Evolutionary conservation across 2,329 filamentous ascomycete genomes (phyloP).

Genomic region (Hypoxylon sp.): DNA sequence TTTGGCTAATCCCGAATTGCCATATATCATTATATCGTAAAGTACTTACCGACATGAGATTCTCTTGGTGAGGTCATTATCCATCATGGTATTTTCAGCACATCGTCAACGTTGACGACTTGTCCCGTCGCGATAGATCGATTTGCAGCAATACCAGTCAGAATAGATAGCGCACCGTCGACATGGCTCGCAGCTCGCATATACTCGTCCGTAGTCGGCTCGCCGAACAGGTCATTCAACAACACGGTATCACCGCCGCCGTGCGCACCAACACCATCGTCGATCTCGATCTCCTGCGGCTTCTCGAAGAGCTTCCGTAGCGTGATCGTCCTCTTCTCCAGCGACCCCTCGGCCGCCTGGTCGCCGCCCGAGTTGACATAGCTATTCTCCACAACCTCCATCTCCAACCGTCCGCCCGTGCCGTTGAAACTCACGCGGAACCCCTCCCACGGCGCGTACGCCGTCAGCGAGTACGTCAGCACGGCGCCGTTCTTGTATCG

Average conservation of each 20-base stretch:
- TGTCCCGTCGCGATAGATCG: slow-evolving; percentile 65
- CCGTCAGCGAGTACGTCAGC: slow-evolving; percentile 66
- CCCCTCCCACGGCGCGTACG: slow-evolving; percentile 70
- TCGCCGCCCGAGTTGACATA: slow-evolving; percentile 69
- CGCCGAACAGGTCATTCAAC: slow-evolving; percentile 65
- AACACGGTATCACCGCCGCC: slow-evolving; percentile 67
- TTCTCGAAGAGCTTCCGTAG: slow-evolving; percentile 65
- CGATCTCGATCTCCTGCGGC: slow-evolving; percentile 63
- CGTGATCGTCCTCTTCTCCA: slow-evolving; percentile 59
- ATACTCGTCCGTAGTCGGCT: slow-evolving; percentile 59
- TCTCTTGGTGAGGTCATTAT: no score
- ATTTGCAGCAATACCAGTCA: slow-evolving; percentile 68
- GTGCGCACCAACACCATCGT: slow-evolving; percentile 62
- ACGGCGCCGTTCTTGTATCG: slow-evolving; percentile 64
- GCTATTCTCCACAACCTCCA: slow-evolving; percentile 69
- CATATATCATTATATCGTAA: no score
- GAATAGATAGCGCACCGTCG: slow-evolving; percentile 66
- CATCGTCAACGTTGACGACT: slow-evolving; percentile 64
- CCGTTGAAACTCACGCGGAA: slow-evolving; percentile 67
- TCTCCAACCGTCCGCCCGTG: slow-evolving; percentile 65
- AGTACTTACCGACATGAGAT: no score
- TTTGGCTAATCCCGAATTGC: no score
- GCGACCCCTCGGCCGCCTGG: slow-evolving; percentile 61
- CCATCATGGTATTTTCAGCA: slow-evolving; percentile 49
- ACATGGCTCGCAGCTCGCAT: slow-evolving; percentile 65